Evolutionary conservation across 495 filamentous ascomycete species (phyloP).

Genomic region (Penicillium bovifimosum): DNA sequence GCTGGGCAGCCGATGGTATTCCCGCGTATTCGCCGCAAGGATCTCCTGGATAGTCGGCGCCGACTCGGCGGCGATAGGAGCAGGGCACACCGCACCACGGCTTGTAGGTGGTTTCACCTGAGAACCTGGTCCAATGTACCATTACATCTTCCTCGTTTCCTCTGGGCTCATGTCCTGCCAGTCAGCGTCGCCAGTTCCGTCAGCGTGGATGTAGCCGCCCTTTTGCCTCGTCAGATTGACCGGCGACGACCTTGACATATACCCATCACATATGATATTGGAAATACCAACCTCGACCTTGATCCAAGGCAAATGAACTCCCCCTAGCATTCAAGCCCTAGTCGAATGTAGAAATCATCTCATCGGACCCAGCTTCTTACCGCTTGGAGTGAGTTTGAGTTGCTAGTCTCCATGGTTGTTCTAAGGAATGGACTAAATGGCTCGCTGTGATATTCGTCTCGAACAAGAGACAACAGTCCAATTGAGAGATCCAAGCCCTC

Average conservation of each 20-base stretch:
- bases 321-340: constrained; percentile 24
- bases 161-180: constrained; percentile 26
- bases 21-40: constrained; percentile 19
- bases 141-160: constrained; percentile 19
- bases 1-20: constrained; percentile 19
- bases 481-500: neutral
- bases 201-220: constrained; percentile 20
- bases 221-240: constrained; percentile 3
- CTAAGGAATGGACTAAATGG: neutral
- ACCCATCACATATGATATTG: neutral
- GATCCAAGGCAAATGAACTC: constrained; percentile 24
- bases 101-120: constrained; percentile 18
- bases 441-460: neutral
- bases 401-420: neutral
- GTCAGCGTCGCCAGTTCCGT: constrained; percentile 11
- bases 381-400: neutral
- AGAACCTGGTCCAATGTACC: constrained; percentile 8
- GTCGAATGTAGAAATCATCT: no score
- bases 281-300: constrained; percentile 20
- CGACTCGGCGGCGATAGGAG: no score
- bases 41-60: constrained; percentile 30
- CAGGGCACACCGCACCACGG: constrained; percentile 23
- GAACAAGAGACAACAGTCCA: neutral
- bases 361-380: neutral
- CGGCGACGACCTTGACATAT: neutral